These are phyloP conservation scores for Penicillium sp. DNA, from an alignment of 2,329 filamentous ascomycete genomes.

Conservation along the genomic window DNA sequence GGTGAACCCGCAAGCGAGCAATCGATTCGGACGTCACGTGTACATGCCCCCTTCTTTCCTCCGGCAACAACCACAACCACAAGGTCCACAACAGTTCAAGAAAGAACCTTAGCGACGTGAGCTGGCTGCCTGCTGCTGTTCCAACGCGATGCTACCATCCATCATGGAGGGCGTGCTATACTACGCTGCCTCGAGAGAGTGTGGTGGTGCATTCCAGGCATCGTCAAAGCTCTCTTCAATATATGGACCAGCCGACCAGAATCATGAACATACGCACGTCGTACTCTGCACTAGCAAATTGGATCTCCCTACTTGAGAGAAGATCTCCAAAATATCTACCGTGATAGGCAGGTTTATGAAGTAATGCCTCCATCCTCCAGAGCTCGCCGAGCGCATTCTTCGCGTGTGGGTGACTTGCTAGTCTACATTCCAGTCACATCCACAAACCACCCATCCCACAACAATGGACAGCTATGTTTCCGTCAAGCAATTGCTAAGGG, in stretches of 20 bases:
- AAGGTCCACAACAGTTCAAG: no score
- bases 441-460: constrained; percentile 4
- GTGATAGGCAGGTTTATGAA: background rate
- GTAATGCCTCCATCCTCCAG: background rate
- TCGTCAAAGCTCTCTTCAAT: no score
- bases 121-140: no score
- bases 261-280: constrained; percentile 1
- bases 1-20: no score
- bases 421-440: constrained; percentile 11
- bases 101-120: no score
- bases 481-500: background rate
- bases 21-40: no score
- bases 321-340: constrained; percentile 3
- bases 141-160: no score
- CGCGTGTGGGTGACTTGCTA: constrained; percentile 11
- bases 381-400: constrained; percentile 10
- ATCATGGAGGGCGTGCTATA: no score
- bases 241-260: constrained; percentile 2
- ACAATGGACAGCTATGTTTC: constrained; percentile 4
- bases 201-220: no score
- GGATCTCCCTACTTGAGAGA: background rate
- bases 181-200: no score
- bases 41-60: no score
- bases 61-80: no score
- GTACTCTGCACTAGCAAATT: background rate